phyloP scores from a whole-genome alignment of 805 yeast species.

The Starmera amethionina region DNA sequence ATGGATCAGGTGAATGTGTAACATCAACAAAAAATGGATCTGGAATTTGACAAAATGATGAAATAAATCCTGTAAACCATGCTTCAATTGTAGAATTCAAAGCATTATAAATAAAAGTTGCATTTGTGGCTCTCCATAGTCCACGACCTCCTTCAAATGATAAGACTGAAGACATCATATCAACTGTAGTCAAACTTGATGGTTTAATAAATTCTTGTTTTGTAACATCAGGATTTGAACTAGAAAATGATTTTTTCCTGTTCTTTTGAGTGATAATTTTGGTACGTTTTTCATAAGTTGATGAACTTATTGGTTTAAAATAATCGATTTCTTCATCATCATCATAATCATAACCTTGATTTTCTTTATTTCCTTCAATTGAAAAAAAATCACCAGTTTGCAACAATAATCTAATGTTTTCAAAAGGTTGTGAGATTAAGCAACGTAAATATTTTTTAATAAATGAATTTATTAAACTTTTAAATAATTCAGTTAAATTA shows the following conservation, averaged over 20 bases:
- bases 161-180: slow-evolving; percentile 51
- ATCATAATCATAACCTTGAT: slow-evolving; percentile 18
- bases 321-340: slow-evolving; percentile 36
- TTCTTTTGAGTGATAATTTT: slow-evolving; percentile 5
- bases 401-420: slow-evolving; percentile 63
- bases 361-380: slow-evolving; percentile 2
- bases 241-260: neutral
- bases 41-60: slow-evolving; percentile 74
- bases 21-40: slow-evolving; percentile 84
- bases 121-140: slow-evolving; percentile 63
- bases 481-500: slow-evolving; percentile 46
- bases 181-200: slow-evolving; percentile 49
- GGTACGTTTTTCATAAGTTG: neutral
- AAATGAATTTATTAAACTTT: slow-evolving; percentile 50
- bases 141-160: slow-evolving; percentile 68
- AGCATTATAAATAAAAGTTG: slow-evolving; percentile 71
- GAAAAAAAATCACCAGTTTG: slow-evolving; percentile 65
- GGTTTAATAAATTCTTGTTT: slow-evolving; percentile 33
- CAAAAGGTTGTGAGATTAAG: slow-evolving; percentile 79
- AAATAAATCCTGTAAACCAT: slow-evolving; percentile 83
- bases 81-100: slow-evolving; percentile 72
- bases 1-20: slow-evolving; percentile 70
- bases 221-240: neutral
- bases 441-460: slow-evolving; percentile 60
- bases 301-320: slow-evolving; percentile 22